Evolutionary conservation across 768 basidiomycete species (phyloP).

Genomic region (Daedaleopsis nitida): DNA sequence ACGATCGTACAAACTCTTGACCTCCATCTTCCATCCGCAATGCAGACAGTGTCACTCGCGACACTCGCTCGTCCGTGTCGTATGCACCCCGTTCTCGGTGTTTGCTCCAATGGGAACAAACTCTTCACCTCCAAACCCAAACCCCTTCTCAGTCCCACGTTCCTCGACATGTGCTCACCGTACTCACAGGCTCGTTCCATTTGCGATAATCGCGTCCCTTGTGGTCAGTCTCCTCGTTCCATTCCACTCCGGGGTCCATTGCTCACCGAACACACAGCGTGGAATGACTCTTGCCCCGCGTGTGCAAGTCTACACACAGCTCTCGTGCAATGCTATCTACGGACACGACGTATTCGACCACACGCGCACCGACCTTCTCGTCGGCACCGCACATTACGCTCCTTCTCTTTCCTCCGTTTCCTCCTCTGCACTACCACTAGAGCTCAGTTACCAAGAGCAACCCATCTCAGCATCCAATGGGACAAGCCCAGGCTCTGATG

Average conservation of each 20-base stretch:
- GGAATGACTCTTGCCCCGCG: slow-evolving; percentile 80
- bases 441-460: not conserved
- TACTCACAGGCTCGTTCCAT: slow-evolving; percentile 64
- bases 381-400: not conserved
- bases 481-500: not conserved
- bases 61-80: not conserved
- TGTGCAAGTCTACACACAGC: slow-evolving; percentile 77
- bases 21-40: not conserved
- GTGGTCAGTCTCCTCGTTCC: slow-evolving; percentile 47
- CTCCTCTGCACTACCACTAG: slow-evolving; percentile 2
- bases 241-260: not conserved
- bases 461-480: not conserved
- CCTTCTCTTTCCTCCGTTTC: slow-evolving; percentile 2
- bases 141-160: not conserved
- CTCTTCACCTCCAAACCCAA: too few species aligned
- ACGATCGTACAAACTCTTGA: not conserved
- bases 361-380: slow-evolving; percentile 17
- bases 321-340: slow-evolving; percentile 66
- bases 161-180: not conserved
- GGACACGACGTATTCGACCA: slow-evolving; percentile 43
- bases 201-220: slow-evolving; percentile 64
- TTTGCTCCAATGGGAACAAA: too few species aligned
- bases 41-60: too few species aligned
- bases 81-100: too few species aligned
- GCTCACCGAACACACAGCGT: slow-evolving; percentile 46